Conservation (phyloP, 1,284 basidiomycete genomes). For the Irpex rosettiformis region DNA sequence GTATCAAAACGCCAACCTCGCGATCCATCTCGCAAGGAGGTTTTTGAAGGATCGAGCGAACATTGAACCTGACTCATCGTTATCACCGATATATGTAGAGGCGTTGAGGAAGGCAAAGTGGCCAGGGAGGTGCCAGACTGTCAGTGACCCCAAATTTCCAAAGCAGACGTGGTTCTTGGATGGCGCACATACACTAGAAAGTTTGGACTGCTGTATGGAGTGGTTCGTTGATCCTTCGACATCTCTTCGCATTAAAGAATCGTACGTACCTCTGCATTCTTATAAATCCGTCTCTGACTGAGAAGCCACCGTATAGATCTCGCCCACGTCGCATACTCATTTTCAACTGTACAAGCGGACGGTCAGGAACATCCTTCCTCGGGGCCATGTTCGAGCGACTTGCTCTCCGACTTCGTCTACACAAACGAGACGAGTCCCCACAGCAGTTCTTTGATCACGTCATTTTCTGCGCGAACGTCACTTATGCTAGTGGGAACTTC, state of each 20-base stretch:
- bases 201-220: constrained; percentile 79
- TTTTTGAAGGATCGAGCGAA: constrained; percentile 56
- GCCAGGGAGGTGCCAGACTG: constrained; percentile 96
- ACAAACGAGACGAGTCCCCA: constrained; percentile 35
- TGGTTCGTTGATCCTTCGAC: constrained; percentile 75
- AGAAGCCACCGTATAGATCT: constrained; percentile 16
- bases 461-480: constrained; percentile 96
- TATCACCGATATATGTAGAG: constrained; percentile 53
- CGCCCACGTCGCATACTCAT: constrained; percentile 62
- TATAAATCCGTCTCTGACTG: constrained; percentile 1
- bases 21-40: constrained; percentile 68
- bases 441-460: constrained; percentile 75
- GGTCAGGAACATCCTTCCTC: constrained; percentile 78
- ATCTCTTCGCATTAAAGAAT: constrained; percentile 33
- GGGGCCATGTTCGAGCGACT: constrained; percentile 51
- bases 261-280: constrained; percentile 15
- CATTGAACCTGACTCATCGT: constrained; percentile 25
- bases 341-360: constrained; percentile 95
- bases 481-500: constrained; percentile 84
- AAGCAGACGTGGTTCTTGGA: constrained; percentile 86
- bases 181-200: constrained; percentile 94
- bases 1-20: constrained; percentile 85
- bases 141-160: constrained; percentile 52
- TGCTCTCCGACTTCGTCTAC: constrained; percentile 41
- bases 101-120: constrained; percentile 77